phyloP scores from a whole-genome alignment of 2,329 filamentous ascomycete species.

The Aspergillus aculeatus region DNA sequence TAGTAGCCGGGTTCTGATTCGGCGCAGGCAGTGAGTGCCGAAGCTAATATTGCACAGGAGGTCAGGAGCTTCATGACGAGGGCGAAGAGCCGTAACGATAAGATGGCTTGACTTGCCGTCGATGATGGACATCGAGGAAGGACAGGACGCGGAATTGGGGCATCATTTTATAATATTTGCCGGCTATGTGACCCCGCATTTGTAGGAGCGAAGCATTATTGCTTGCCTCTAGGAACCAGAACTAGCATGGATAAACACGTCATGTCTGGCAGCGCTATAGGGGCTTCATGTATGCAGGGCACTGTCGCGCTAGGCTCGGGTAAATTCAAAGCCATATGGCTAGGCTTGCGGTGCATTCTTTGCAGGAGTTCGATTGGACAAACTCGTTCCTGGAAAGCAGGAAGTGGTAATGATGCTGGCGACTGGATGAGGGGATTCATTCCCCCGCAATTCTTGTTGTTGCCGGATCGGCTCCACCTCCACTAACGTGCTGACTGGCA shows the following conservation, averaged over 20 bases:
- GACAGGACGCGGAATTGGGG: too few relatives aligned
- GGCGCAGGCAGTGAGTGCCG: not conserved
- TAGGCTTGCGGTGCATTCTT: too few relatives aligned
- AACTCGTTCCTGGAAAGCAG: not conserved
- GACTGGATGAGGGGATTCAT: not conserved
- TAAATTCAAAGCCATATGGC: not conserved
- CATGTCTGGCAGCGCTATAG: not conserved
- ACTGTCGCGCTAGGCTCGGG: not conserved
- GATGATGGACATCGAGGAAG: too few relatives aligned
- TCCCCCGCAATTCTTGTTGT: not conserved
- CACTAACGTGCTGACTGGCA: too few relatives aligned
- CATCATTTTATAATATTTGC: not conserved
- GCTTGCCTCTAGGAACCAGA: not conserved
- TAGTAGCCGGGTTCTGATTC: constrained; percentile 14
- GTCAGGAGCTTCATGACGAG: not conserved
- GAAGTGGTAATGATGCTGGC: not conserved
- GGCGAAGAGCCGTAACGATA: not conserved
- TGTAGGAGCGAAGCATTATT: not conserved
- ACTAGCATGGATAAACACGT: not conserved
- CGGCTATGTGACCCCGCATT: not conserved
- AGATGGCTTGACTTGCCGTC: too few relatives aligned
- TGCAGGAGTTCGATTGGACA: not conserved
- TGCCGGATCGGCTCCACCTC: too few relatives aligned
- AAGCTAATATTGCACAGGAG: not conserved
- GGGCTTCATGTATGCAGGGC: not conserved